Conservation (phyloP, 1,139 yeast species). For the Blastobotrys buckinghamii region DNA sequence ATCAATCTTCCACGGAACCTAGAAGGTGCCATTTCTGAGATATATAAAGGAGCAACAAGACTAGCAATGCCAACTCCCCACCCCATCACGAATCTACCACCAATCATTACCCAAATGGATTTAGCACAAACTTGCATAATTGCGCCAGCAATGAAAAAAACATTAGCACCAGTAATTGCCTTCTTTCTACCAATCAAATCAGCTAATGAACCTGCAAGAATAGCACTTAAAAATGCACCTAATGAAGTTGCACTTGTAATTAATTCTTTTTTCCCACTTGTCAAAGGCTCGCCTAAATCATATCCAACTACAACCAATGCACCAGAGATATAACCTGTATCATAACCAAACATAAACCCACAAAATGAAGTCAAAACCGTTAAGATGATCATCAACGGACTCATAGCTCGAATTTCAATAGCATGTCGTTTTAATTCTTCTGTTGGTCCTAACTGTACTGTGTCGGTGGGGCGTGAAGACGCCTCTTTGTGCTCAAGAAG, state of each 20-base stretch:
- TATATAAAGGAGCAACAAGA: constrained; percentile 81
- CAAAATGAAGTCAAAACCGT: constrained; percentile 83
- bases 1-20: constrained; percentile 73
- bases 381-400: constrained; percentile 58
- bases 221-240: constrained; percentile 79
- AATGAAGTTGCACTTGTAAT: constrained; percentile 94
- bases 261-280: constrained; percentile 76
- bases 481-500: constrained; percentile 6
- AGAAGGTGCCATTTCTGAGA: constrained; percentile 87
- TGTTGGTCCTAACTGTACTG: neutral
- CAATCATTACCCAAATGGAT: constrained; percentile 84
- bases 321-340: constrained; percentile 91
- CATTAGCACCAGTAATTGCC: constrained; percentile 71
- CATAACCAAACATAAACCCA: constrained; percentile 95
- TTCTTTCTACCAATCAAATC: constrained; percentile 79
- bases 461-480: constrained; percentile 6
- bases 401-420: constrained; percentile 27
- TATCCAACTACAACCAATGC: constrained; percentile 81
- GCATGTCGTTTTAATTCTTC: constrained; percentile 12
- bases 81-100: constrained; percentile 86
- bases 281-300: constrained; percentile 49
- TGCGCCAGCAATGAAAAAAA: constrained; percentile 77
- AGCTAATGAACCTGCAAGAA: constrained; percentile 73
- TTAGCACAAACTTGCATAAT: constrained; percentile 74
- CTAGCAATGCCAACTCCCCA: constrained; percentile 95